Evolutionary conservation across 2,329 filamentous ascomycete species (phyloP).

Genomic region (Aspergillus uvarum): DNA sequence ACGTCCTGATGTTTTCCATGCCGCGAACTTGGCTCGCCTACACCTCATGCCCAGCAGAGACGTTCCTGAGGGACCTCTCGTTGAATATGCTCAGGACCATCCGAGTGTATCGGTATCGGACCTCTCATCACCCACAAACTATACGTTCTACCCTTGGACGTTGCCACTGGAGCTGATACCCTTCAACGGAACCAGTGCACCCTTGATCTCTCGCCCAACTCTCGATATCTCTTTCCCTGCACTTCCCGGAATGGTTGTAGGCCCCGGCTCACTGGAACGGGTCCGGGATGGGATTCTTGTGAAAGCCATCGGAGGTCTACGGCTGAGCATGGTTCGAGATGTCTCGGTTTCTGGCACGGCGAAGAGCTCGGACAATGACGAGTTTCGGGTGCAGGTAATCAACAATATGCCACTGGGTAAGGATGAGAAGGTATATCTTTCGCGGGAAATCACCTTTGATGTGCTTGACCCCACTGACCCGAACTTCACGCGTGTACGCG

Average conservation of each 20-base stretch:
- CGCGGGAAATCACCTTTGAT: conserved; percentile 71
- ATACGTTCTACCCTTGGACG: conserved; percentile 92
- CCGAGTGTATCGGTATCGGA: conserved; percentile 57
- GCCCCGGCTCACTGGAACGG: conserved; percentile 54
- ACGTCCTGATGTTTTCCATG: conserved; percentile 80
- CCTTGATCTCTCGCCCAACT: conserved; percentile 68
- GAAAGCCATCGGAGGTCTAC: conserved; percentile 60
- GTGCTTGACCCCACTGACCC: conserved; percentile 67
- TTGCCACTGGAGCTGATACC: conserved; percentile 75
- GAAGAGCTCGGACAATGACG: conserved; percentile 28
- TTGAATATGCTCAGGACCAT: conserved; percentile 55
- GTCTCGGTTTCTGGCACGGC: conserved; percentile 29
- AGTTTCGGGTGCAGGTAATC: conserved; percentile 68
- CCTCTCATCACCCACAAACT: conserved; percentile 65
- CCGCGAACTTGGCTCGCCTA: conserved; percentile 78
- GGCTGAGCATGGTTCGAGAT: conserved; percentile 53
- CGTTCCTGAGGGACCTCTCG: conserved; percentile 58
- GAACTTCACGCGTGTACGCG: conserved; percentile 76
- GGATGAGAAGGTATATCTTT: conserved; percentile 82
- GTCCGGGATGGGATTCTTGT: conserved; percentile 60
- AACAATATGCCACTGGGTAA: conserved; percentile 78
- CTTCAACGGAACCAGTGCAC: conserved; percentile 71
- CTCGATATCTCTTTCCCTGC: conserved; percentile 68
- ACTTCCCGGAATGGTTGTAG: conserved; percentile 50
- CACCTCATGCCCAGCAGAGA: conserved; percentile 66